Evolutionary conservation across 2,329 filamentous ascomycete genomes (phyloP).

Genomic region (Claviceps capensis): DNA sequence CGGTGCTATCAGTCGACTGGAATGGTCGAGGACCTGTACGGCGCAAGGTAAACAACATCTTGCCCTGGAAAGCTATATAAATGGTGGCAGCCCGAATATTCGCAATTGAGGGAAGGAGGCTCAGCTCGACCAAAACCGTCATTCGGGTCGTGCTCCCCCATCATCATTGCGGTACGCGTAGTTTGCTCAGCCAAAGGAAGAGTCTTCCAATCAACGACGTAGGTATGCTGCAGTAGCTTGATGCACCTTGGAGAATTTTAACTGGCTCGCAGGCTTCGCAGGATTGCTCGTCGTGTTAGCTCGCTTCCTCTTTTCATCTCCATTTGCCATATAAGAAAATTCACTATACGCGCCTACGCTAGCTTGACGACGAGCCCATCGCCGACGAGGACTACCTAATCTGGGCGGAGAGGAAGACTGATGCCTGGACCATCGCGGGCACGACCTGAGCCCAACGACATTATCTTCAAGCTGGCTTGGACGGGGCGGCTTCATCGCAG

Average conservation of each 20-base stretch:
- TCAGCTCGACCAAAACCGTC: background rate
- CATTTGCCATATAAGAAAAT: background rate
- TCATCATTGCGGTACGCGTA: background rate
- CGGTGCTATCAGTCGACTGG: background rate
- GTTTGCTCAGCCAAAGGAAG: background rate
- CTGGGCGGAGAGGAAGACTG: background rate
- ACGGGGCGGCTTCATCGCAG: slow-evolving; percentile 17
- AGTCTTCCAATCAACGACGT: slow-evolving; percentile 9
- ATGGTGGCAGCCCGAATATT: slow-evolving; percentile 4
- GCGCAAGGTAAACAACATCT: background rate
- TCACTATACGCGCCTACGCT: background rate
- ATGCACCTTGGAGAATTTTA: slow-evolving; percentile 12
- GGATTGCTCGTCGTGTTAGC: slow-evolving; percentile 5
- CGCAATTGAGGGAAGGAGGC: background rate
- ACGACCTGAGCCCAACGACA: slow-evolving; percentile 13
- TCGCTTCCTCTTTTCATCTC: background rate
- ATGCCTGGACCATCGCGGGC: background rate
- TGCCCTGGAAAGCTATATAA: slow-evolving; percentile 1
- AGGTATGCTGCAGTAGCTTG: slow-evolving; percentile 7
- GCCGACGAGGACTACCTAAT: slow-evolving; percentile 4
- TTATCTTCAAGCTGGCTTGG: slow-evolving; percentile 11
- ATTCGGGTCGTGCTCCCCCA: background rate
- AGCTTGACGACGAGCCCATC: slow-evolving; percentile 1
- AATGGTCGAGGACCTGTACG: background rate
- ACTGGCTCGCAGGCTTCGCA: slow-evolving; percentile 10